These are phyloP conservation scores for Uncinocarpus reesii DNA, from an alignment of 2,329 filamentous ascomycete species.

Conservation along the genomic window DNA sequence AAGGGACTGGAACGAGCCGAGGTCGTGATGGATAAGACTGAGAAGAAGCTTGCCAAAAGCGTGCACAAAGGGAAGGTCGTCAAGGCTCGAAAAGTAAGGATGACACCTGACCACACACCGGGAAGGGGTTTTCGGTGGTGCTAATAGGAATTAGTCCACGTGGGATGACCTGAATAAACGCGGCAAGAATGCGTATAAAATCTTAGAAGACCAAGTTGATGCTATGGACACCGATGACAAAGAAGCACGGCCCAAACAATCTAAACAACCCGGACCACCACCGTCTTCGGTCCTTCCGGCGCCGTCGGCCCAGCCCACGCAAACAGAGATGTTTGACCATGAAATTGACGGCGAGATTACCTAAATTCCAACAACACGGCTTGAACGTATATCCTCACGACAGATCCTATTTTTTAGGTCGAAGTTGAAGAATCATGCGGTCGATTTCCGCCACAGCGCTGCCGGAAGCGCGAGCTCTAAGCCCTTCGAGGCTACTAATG, in stretches of 20 bases:
- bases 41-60: constrained; percentile 48
- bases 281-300: background rate
- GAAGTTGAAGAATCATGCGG: constrained; percentile 53
- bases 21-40: constrained; percentile 44
- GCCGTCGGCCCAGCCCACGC: constrained; percentile 1
- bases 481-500: constrained; percentile 58
- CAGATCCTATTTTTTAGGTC: constrained; percentile 33
- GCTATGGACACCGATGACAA: constrained; percentile 13
- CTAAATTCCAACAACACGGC: constrained; percentile 22
- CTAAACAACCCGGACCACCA: constrained; percentile 17
- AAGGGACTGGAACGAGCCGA: constrained; percentile 48
- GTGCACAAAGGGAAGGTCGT: constrained; percentile 40
- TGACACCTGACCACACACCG: background rate
- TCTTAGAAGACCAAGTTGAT: constrained; percentile 10
- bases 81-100: constrained; percentile 37
- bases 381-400: background rate
- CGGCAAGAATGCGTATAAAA: constrained; percentile 9
- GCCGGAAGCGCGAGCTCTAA: constrained; percentile 64
- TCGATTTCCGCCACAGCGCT: constrained; percentile 70
- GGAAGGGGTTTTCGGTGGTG: background rate
- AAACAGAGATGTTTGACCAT: constrained; percentile 18
- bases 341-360: constrained; percentile 38
- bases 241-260: constrained; percentile 5
- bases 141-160: constrained; percentile 14
- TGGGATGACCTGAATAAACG: constrained; percentile 18